A percentile compares a stretch with the other conserved stretches of the same genome.
Evolutionary conservation across 2,329 filamentous ascomycete species (phyloP).

Genomic region (Hypomyces rosellus): DNA sequence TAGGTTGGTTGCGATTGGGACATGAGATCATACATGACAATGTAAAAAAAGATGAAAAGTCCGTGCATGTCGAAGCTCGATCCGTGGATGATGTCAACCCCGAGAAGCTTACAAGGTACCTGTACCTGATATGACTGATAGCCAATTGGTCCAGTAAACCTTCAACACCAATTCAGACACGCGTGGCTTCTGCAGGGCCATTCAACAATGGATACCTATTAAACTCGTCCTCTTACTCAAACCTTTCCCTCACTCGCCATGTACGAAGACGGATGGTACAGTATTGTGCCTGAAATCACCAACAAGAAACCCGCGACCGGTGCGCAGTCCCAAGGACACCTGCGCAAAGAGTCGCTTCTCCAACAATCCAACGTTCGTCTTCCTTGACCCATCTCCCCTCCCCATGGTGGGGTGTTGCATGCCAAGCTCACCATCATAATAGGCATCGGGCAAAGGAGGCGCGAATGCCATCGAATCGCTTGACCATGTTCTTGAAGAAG

Average conservation of each 20-base stretch:
- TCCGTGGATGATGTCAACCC: no score
- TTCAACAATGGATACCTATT: not conserved
- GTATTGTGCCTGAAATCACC: conserved; percentile 59
- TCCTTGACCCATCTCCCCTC: conserved; percentile 2
- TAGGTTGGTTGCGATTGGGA: no score
- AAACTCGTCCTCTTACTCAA: not conserved
- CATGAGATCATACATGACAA: conserved; percentile 10
- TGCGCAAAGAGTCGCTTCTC: conserved; percentile 63
- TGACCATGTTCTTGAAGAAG: conserved; percentile 52
- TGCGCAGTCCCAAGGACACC: conserved; percentile 46
- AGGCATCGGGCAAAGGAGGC: conserved; percentile 50
- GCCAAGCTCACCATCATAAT: conserved; percentile 19
- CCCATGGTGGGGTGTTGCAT: conserved; percentile 10
- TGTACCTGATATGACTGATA: conserved; percentile 1
- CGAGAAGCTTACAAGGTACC: no score
- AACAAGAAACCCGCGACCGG: conserved; percentile 43
- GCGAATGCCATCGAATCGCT: conserved; percentile 50
- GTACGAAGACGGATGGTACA: conserved; percentile 85
- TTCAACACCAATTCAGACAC: conserved; percentile 19
- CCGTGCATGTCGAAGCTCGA: no score
- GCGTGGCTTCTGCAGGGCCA: conserved; percentile 24
- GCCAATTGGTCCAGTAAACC: conserved; percentile 4
- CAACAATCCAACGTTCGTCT: conserved; percentile 56
- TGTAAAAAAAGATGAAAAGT: not conserved
- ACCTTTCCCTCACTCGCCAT: conserved; percentile 36